Percentiles rank a stretch among this genome's conserved stretches.
Conservation (phyloP, 2,329 filamentous ascomycete species). For the Pseudocercospora pini-densiflorae region DNA sequence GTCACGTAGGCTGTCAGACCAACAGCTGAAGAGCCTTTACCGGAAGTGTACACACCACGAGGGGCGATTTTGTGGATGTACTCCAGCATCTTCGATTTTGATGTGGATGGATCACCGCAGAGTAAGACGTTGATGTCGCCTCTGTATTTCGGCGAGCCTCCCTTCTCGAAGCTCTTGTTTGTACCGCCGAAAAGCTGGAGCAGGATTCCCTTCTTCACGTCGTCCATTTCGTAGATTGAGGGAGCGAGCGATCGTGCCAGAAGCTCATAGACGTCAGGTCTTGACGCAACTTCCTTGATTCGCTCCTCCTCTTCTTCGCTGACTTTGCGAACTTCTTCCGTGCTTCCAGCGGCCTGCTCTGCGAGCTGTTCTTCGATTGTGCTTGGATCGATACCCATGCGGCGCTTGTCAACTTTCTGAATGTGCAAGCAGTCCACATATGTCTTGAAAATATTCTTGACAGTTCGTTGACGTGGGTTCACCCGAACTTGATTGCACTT, state of each 20-base stretch:
- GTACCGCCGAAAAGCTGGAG: conserved; percentile 96
- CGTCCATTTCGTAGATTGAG: conserved; percentile 96
- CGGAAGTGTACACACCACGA: conserved; percentile 77
- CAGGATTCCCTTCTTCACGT: conserved; percentile 97
- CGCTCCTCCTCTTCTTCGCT: conserved; percentile 84
- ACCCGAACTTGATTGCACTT: conserved; percentile 90
- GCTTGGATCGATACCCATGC: conserved; percentile 86
- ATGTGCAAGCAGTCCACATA: conserved; percentile 96
- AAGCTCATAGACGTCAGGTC: conserved; percentile 90
- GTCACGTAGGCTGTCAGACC: conserved; percentile 79
- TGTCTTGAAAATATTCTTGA: conserved; percentile 97
- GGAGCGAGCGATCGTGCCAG: conserved; percentile 89
- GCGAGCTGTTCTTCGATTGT: conserved; percentile 85
- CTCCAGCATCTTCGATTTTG: conserved; percentile 91
- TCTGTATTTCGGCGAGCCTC: conserved; percentile 91
- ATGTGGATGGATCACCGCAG: conserved; percentile 94
- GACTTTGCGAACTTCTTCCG: conserved; percentile 84
- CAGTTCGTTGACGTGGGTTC: conserved; percentile 87
- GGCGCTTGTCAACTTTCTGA: conserved; percentile 94
- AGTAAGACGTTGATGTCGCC: conserved; percentile 97
- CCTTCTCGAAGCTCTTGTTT: conserved; percentile 97
- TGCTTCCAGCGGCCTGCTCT: conserved; percentile 69
- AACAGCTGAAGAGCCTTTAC: conserved; percentile 76
- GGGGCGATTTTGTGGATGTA: conserved; percentile 99
- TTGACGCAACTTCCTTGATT: conserved; percentile 78